These are phyloP conservation scores for Heracleum sosnowskyi DNA, from an alignment of 129 eudicot species.

Conservation along the genomic window DNA sequence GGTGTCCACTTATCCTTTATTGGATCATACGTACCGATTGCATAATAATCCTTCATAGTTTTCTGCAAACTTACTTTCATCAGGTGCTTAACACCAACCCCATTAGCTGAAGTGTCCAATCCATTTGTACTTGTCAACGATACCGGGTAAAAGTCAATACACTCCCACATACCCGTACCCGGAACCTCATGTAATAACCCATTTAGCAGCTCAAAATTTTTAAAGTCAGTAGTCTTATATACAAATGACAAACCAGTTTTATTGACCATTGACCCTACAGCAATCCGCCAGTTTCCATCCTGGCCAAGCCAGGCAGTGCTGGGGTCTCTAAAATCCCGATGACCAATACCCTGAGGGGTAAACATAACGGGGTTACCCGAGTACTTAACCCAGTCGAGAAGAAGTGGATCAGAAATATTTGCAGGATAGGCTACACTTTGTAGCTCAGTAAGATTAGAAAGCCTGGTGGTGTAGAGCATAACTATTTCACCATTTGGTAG, in stretches of 20 bases:
- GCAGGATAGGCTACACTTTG: conserved; percentile 86
- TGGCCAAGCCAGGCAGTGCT: conserved; percentile 77
- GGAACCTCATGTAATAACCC: conserved; percentile 62
- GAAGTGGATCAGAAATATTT: conserved; percentile 79
- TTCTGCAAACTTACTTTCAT: conserved; percentile 77
- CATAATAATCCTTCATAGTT: conserved; percentile 65
- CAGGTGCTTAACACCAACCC: conserved; percentile 72
- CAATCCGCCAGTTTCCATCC: conserved; percentile 60
- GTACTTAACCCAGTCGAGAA: conserved; percentile 75
- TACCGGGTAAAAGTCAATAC: conserved; percentile 89
- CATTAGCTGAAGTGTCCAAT: conserved; percentile 67
- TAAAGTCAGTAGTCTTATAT: conserved; percentile 58
- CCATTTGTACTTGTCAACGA: conserved; percentile 46
- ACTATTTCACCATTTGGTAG: conserved; percentile 66
- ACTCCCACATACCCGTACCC: conserved; percentile 98
- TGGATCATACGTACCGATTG: conserved; percentile 67
- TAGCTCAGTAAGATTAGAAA: conserved; percentile 50
- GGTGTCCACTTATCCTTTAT: conserved; percentile 64
- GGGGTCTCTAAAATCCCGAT: conserved; percentile 70
- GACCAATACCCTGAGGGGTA: conserved; percentile 71
- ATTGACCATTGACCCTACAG: conserved; percentile 59
- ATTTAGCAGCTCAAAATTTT: conserved; percentile 50
- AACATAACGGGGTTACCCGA: conserved; percentile 66
- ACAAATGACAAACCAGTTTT: conserved; percentile 59
- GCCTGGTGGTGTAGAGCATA: conserved; percentile 71